Evolutionary conservation across 257 asterid species (phyloP).

Genomic region (Pogostemon cablin): DNA sequence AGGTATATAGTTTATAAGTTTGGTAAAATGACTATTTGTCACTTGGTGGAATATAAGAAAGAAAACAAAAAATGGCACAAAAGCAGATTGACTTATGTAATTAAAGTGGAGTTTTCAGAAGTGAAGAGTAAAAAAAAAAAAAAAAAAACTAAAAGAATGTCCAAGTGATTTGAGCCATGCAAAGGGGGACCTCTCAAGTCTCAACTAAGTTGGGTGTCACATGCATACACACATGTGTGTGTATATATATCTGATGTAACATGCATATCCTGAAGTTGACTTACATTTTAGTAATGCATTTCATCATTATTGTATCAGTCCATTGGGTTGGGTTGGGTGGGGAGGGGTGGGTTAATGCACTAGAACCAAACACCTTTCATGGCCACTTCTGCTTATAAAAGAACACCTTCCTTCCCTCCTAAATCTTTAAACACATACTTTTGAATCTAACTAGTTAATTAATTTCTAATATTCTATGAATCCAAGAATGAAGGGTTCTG

Average conservation of each 20-base stretch:
- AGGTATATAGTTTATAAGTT: slow-evolving; percentile 21
- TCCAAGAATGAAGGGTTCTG: slow-evolving; percentile 39
- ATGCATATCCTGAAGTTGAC: slow-evolving; percentile 66
- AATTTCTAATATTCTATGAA: slow-evolving; percentile 36
- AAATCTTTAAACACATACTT: slow-evolving; percentile 33
- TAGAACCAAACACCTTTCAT: slow-evolving; percentile 31
- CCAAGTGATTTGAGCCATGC: slow-evolving; percentile 48
- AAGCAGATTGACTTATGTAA: slow-evolving; percentile 49
- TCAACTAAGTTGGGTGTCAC: slow-evolving; percentile 40
- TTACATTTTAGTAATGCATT: slow-evolving; percentile 58
- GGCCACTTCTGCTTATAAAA: slow-evolving; percentile 43
- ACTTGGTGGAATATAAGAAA: slow-evolving; percentile 30
- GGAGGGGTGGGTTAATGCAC: slow-evolving; percentile 41
- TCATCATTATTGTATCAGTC: slow-evolving; percentile 56
- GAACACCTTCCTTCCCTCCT: slow-evolving; percentile 34
- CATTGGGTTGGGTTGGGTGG: slow-evolving; percentile 39
- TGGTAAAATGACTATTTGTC: slow-evolving; percentile 30
- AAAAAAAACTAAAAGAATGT: slow-evolving; percentile 6
- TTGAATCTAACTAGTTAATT: slow-evolving; percentile 1
- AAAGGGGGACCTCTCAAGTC: slow-evolving; percentile 22
- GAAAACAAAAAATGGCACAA: slow-evolving; percentile 22
- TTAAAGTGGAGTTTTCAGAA: slow-evolving; percentile 20
- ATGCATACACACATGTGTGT: slow-evolving; percentile 29
- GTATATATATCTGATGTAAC: slow-evolving; percentile 37
- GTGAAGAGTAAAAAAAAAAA: slow-evolving; percentile 26